These are phyloP conservation scores for Geranomyces variabilis DNA, from an alignment of 192 early-diverging fungal species.

Conservation along the genomic window DNA sequence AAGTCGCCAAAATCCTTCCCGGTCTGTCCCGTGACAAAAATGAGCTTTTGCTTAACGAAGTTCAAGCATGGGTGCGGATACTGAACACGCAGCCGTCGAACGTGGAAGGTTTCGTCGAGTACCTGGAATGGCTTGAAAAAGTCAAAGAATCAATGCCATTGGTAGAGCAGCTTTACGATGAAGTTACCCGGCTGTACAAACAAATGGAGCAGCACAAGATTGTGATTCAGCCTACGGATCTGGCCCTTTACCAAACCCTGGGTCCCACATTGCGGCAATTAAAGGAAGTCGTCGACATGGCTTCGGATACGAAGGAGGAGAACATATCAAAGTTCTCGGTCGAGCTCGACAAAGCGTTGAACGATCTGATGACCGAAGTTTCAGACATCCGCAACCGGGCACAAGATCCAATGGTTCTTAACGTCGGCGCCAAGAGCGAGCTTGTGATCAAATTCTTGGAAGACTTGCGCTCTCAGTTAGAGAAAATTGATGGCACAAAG, in stretches of 20 bases:
- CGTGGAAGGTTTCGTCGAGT: constrained; percentile 67
- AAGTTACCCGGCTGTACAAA: constrained; percentile 52
- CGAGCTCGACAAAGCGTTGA: constrained; percentile 53
- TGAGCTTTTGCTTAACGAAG: constrained; percentile 59
- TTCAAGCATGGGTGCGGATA: constrained; percentile 61
- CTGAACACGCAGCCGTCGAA: constrained; percentile 55
- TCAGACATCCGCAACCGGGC: constrained; percentile 59
- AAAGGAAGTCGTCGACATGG: constrained; percentile 61
- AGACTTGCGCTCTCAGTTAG: constrained; percentile 46
- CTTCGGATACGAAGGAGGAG: constrained; percentile 62
- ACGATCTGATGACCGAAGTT: constrained; percentile 57
- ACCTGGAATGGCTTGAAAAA: constrained; percentile 65
- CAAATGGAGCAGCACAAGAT: constrained; percentile 57
- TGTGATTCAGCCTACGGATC: constrained; percentile 59
- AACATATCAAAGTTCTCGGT: constrained; percentile 55
- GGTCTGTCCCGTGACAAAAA: constrained; percentile 62
- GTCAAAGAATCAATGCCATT: constrained; percentile 50
- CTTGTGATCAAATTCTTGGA: constrained; percentile 57
- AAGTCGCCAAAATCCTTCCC: constrained; percentile 59
- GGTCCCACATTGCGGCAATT: constrained; percentile 58
- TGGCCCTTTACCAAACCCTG: constrained; percentile 63
- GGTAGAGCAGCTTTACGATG: constrained; percentile 52
- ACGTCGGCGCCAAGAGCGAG: constrained; percentile 49
- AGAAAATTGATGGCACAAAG: constrained; percentile 49
- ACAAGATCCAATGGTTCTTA: constrained; percentile 66